Evolutionary conservation across 139 green algal species (phyloP).

Genomic region (Spirogloea muscicola): DNA sequence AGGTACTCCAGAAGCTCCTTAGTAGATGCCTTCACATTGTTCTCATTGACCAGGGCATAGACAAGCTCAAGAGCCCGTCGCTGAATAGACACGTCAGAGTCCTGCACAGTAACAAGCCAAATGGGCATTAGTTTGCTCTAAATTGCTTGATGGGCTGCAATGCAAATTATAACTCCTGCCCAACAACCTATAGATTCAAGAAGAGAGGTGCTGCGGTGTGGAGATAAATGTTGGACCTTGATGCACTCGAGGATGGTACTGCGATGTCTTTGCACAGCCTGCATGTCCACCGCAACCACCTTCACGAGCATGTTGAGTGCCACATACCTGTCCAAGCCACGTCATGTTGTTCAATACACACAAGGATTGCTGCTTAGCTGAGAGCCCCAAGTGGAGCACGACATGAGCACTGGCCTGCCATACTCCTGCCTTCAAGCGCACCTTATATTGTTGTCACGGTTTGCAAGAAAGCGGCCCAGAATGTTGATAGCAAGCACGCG

Average conservation of each 20-base stretch:
- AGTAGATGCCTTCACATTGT: constrained; percentile 73
- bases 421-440: too few relatives aligned
- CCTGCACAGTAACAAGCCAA: too few relatives aligned
- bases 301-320: constrained; percentile 89
- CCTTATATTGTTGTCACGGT: constrained; percentile 64
- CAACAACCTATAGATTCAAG: background rate
- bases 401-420: too few relatives aligned
- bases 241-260: constrained; percentile 95
- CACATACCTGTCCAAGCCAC: constrained; percentile 79
- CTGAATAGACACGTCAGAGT: constrained; percentile 75
- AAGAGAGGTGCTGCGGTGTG: background rate
- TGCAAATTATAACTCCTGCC: background rate
- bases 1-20: constrained; percentile 96
- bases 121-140: too few relatives aligned
- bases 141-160: too few relatives aligned
- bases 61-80: constrained; percentile 89
- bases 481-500: constrained; percentile 96
- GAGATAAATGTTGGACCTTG: constrained; percentile 64
- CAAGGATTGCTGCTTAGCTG: background rate
- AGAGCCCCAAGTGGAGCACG: too few relatives aligned
- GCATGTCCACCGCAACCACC: constrained; percentile 75
- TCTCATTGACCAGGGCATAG: constrained; percentile 81
- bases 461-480: constrained; percentile 84
- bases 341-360: too few relatives aligned
- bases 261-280: constrained; percentile 93